Base-by-base conservation (phyloP, 805 yeast species). In the Teunomyces funiuensis region DNA sequence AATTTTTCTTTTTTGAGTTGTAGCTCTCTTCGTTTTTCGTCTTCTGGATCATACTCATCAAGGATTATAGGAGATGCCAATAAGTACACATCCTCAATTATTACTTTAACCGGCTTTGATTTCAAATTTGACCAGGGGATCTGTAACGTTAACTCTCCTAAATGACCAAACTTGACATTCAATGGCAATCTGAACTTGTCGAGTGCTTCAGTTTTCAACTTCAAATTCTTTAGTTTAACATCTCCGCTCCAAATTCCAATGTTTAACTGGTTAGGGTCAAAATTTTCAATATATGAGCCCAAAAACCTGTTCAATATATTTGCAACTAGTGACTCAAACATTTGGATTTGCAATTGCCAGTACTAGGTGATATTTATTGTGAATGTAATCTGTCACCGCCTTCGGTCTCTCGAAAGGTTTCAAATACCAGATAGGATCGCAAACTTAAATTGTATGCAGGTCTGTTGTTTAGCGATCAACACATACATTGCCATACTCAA, bases 161-260 rank as follows among this genome's bases (percentile, higher is more conserved):
- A 62, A 57, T 87, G 88, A 29, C 99, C 99, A 57, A 85, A 85
- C 46, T 79, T 77, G 10, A 95, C 91, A 59, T 90, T 87, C 27
- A 93, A 65, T 2, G 99, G 99, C 28, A 95, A 65, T 47, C 85
- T 80, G 49, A 93, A 75, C 52, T 85, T 77, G 62, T 95, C 99
- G 36, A 93, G 70, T 2, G 97, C 88, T 58, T 90, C 97, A 46
- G 85, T 84, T 64, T 87, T 88, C 44, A 93, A 70, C 43, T 83
- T 76, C 46, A 95, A 74, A 58, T 90, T 82, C 47, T 74, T 76
- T 41, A 93, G 71, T 58, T 87, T 87, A 22, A 90, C 98, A 69
- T 93, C 98, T 27, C 99, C 99, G 54, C 89, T 80, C 96, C 98
- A 90, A 25, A 93, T 89, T 4, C 98, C 99, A 41, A 93, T 90